Evolutionary conservation across 116 monocot genomes (phyloP), one percentile per base, ranked within the genome.

Genomic region (Zostera marina): DNA sequence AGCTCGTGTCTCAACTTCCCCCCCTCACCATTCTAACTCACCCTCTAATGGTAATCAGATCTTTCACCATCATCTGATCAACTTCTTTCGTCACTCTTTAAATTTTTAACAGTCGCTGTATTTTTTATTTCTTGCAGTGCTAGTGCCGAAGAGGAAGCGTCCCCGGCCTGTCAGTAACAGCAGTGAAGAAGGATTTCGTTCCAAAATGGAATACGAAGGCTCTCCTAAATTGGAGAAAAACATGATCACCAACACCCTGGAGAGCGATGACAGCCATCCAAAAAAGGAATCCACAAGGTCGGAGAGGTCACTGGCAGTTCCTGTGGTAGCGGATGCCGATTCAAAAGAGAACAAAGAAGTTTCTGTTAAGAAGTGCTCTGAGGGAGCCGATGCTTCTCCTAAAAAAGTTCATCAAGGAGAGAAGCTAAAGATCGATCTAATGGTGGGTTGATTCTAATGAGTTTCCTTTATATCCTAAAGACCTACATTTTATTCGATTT

Each of bases 371-470:
- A 32, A 32, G 32, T 32, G 32, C 5, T 32, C 32, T 5, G 32
- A 32, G 32, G 32, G 0, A 5, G 32, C 5, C 32, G 32, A 32
- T 10, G 63, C 70, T 4, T 58, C 63, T 21, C 17, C 20, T 11
- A 73, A 63, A 57, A 80, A 77, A 53, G 26, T 54, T 19, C 17
- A 60, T 51, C 5, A 1, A 45, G 78, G 66, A 23, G 80, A 75
- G 63, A 90, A 86, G 53, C 83, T 90, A 53, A 75, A 70, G 56
- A 77, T 98, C 47, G 98, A 98, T 85, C 76, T 86, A 24, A 90
- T 98, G 98, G 98, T 98, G 60, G 32, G 32, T 32, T 43, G 62
- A 44, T 47, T 24, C 17, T 26, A 1, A 39, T 43, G 42, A 19
- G 16, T 21, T 8, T 10, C 20, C 19, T 8, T 3, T 17, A 51